These are phyloP conservation scores for Penicillium verrucosum DNA, from an alignment of 2,329 filamentous ascomycete genomes.

Conservation along the genomic window DNA sequence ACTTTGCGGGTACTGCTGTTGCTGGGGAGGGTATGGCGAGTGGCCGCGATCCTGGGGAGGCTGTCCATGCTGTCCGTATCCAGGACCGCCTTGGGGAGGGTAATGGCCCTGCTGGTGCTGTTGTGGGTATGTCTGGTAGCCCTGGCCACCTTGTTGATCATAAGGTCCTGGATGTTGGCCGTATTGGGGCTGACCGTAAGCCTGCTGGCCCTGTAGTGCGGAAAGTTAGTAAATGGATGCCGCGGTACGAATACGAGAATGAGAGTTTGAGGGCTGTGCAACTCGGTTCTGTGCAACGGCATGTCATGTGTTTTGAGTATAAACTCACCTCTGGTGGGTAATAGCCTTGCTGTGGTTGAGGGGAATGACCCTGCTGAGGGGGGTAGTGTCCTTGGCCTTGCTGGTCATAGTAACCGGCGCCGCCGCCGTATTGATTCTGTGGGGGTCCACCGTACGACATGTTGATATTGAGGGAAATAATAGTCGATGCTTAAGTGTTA, in stretches of 20 bases:
- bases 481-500: neutral
- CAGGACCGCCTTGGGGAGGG: constrained; percentile 17
- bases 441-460: constrained; percentile 24
- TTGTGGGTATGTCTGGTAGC: constrained; percentile 13
- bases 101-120: constrained; percentile 12
- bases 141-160: constrained; percentile 2
- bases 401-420: constrained; percentile 21
- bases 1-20: constrained; percentile 23
- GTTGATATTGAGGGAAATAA: neutral
- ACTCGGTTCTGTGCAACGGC: neutral
- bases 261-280: neutral
- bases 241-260: neutral
- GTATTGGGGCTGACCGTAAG: constrained; percentile 18
- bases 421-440: constrained; percentile 23
- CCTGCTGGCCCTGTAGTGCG: constrained; percentile 16
- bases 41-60: constrained; percentile 15
- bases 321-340: constrained; percentile 27
- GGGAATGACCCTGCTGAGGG: constrained; percentile 21
- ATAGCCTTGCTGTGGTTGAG: constrained; percentile 24
- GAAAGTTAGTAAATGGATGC: neutral
- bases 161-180: constrained; percentile 18
- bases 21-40: constrained; percentile 15
- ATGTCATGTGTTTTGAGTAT: neutral
- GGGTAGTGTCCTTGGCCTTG: constrained; percentile 20
- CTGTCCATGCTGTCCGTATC: constrained; percentile 17